A percentile compares a stretch with the other conserved stretches of the same genome.
phyloP scores from a whole-genome alignment of 176 grass and related monocot species.

The Stipa capillata region DNA sequence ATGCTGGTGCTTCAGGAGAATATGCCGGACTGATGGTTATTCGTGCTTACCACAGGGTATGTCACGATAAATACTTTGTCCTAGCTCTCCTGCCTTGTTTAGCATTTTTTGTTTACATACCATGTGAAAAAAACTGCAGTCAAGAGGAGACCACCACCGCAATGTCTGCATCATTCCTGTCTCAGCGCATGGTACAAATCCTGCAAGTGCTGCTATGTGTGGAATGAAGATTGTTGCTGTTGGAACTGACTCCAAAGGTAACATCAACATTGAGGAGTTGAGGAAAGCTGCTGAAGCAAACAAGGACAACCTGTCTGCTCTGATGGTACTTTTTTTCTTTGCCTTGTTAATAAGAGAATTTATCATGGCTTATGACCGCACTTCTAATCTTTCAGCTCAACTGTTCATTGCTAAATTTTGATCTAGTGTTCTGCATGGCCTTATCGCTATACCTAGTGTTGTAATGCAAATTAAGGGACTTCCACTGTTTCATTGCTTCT shows the following conservation, averaged over 20 bases:
- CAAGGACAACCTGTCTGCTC: constrained; percentile 87
- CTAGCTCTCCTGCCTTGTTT: not conserved
- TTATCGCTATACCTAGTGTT: not conserved
- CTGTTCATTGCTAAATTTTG: not conserved
- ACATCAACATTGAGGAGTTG: constrained; percentile 95
- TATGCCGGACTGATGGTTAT: constrained; percentile 99
- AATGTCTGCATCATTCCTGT: constrained; percentile 99
- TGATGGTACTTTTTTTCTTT: constrained; percentile 63
- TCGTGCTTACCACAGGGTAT: constrained; percentile 78
- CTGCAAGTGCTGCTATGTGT: constrained; percentile 98
- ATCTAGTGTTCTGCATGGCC: not conserved
- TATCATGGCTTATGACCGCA: not conserved
- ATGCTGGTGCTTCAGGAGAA: constrained; percentile 97
- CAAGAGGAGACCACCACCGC: constrained; percentile 85
- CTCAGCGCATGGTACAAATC: constrained; percentile 95
- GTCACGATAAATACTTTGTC: not conserved
- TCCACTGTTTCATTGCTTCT: not conserved
- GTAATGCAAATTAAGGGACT: not conserved
- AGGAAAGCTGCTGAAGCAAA: constrained; percentile 88
- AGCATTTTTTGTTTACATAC: constrained; percentile 18
- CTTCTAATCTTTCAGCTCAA: constrained; percentile 9
- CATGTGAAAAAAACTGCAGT: constrained; percentile 37
- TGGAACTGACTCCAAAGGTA: constrained; percentile 95
- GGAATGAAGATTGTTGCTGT: constrained; percentile 99
- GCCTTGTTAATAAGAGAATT: not conserved